These are phyloP conservation scores for Capillidium heterosporum DNA, from an alignment of 371 early-diverging fungal species.

Conservation along the genomic window DNA sequence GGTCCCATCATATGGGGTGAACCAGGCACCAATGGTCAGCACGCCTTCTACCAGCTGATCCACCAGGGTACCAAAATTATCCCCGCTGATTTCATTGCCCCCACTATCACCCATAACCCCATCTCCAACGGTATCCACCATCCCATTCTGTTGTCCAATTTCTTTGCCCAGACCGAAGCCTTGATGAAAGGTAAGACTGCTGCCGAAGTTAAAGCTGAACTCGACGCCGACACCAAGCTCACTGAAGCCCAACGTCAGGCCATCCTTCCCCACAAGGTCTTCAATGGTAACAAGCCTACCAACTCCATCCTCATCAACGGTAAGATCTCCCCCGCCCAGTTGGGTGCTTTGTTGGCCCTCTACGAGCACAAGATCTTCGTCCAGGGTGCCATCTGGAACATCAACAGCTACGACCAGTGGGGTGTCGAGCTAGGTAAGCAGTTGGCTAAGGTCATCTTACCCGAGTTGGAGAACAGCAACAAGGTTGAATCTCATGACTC, in stretches of 20 bases:
- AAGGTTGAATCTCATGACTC: conserved; percentile 62
- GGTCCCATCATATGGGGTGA: conserved; percentile 99
- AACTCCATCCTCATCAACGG: conserved; percentile 88
- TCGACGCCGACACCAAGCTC: conserved; percentile 27
- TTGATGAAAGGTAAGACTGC: conserved; percentile 81
- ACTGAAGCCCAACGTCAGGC: conserved; percentile 28
- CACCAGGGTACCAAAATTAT: conserved; percentile 97
- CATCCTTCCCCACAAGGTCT: conserved; percentile 79
- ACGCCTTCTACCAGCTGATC: conserved; percentile 98
- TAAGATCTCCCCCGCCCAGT: conserved; percentile 74
- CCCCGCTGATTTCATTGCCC: conserved; percentile 92
- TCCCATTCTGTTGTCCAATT: conserved; percentile 91
- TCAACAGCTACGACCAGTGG: conserved; percentile 97
- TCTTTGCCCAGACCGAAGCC: conserved; percentile 97
- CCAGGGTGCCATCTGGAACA: conserved; percentile 94
- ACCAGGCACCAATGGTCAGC: conserved; percentile 98
- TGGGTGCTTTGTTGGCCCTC: conserved; percentile 89
- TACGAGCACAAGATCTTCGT: conserved; percentile 99
- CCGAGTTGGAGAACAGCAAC: conserved; percentile 43
- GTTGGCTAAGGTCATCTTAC: conserved; percentile 89
- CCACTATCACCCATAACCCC: conserved; percentile 78
- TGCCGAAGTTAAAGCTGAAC: conserved; percentile 54
- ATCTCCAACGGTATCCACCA: conserved; percentile 64
- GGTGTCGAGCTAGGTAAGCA: conserved; percentile 99
- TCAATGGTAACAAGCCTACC: conserved; percentile 94